These are phyloP conservation scores for Blumeria hordei DNA, from an alignment of 2,329 filamentous ascomycete species.

Conservation along the genomic window DNA sequence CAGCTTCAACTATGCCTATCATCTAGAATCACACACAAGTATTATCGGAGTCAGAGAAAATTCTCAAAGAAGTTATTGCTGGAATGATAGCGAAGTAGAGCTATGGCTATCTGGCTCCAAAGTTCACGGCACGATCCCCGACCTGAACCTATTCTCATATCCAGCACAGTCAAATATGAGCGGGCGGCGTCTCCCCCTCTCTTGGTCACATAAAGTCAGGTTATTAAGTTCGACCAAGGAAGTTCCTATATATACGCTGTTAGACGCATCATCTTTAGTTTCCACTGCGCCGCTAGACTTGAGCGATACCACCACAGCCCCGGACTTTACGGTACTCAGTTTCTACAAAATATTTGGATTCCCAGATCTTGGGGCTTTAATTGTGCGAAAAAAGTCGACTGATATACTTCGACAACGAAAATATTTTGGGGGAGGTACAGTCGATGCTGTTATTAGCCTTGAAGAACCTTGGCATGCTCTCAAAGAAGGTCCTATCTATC, in stretches of 20 bases:
- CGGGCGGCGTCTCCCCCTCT: slow-evolving; percentile 46
- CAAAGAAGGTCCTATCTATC: slow-evolving; percentile 50
- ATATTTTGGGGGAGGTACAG: slow-evolving; percentile 89
- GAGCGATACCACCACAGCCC: too few species aligned
- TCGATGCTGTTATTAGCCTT: slow-evolving; percentile 64
- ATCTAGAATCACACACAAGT: slow-evolving; percentile 68
- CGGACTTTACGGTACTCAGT: slow-evolving; percentile 35
- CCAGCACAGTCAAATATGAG: slow-evolving; percentile 89
- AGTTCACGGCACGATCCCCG: background rate
- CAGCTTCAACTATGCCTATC: slow-evolving; percentile 70
- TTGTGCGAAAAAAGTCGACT: slow-evolving; percentile 50
- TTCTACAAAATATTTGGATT: slow-evolving; percentile 98
- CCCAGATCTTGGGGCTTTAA: slow-evolving; percentile 65
- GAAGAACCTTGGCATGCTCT: slow-evolving; percentile 63
- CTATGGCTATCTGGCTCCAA: too few species aligned
- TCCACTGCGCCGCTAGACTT: too few species aligned
- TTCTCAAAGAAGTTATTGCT: slow-evolving; percentile 25
- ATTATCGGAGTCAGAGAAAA: slow-evolving; percentile 59
- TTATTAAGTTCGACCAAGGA: too few species aligned
- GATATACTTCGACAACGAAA: slow-evolving; percentile 37
- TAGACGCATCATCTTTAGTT: too few species aligned
- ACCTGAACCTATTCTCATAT: slow-evolving; percentile 43
- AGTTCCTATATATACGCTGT: too few species aligned
- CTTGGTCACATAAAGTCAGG: slow-evolving; percentile 32
- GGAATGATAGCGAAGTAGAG: too few species aligned